Conservation (phyloP, 345 rosid species). For the Melaleuca alternifolia region DNA sequence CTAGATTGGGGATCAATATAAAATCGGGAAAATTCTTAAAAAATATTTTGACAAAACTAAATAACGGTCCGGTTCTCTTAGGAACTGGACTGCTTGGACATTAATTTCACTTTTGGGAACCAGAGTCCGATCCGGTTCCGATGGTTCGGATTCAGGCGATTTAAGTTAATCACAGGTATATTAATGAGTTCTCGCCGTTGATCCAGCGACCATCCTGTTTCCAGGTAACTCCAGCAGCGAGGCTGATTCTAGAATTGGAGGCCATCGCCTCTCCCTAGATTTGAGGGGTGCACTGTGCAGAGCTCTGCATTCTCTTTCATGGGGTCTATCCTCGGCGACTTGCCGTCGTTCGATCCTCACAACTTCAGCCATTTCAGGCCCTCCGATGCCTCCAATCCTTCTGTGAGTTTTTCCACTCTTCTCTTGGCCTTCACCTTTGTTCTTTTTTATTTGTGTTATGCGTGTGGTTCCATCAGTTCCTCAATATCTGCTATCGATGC, state of each 20-base stretch:
- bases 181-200: background rate
- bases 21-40: too few relatives aligned
- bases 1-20: too few relatives aligned
- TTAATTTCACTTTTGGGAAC: too few relatives aligned
- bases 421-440: background rate
- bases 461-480: background rate
- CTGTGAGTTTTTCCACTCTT: slow-evolving; percentile 27
- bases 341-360: slow-evolving; percentile 81
- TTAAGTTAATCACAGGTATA: too few relatives aligned
- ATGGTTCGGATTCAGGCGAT: too few relatives aligned
- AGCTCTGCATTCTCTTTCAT: slow-evolving; percentile 7
- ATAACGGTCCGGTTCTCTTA: too few relatives aligned
- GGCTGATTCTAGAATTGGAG: background rate
- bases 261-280: background rate
- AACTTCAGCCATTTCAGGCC: slow-evolving; percentile 87
- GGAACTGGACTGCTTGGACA: too few relatives aligned
- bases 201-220: background rate
- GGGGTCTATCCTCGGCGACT: slow-evolving; percentile 70
- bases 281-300: background rate
- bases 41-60: too few relatives aligned
- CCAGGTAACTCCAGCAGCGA: background rate
- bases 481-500: background rate
- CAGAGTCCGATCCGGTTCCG: too few relatives aligned
- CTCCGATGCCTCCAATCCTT: slow-evolving; percentile 72
- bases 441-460: background rate